These are phyloP conservation scores for Candida vaughaniae DNA, from an alignment of 805 yeast genomes.

Conservation along the genomic window DNA sequence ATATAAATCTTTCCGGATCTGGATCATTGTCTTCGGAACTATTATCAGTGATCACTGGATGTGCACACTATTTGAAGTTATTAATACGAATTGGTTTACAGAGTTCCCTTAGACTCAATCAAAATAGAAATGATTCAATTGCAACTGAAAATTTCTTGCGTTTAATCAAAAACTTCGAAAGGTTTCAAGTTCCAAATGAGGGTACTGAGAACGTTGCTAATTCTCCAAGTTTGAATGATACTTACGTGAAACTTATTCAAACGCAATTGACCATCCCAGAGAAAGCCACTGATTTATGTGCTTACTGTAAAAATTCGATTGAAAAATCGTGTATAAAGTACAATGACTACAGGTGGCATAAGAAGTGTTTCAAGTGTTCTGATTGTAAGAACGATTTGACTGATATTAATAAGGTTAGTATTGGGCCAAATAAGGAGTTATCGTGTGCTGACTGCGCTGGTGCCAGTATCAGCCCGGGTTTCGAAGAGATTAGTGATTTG, in stretches of 20 bases:
- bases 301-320: conserved; percentile 67
- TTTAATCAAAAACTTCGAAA: conserved; percentile 18
- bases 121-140: conserved; percentile 51
- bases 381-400: conserved; percentile 46
- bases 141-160: conserved; percentile 64
- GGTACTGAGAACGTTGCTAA: conserved; percentile 4
- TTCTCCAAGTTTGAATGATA: conserved; percentile 11
- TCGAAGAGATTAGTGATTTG: conserved; percentile 63
- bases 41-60: conserved; percentile 79
- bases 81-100: conserved; percentile 78
- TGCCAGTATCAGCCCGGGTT: conserved; percentile 36
- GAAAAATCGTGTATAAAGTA: conserved; percentile 77
- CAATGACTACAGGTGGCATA: conserved; percentile 76
- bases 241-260: conserved; percentile 18
- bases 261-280: conserved; percentile 45
- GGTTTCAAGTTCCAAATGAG: conserved; percentile 4
- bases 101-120: conserved; percentile 70
- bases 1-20: conserved; percentile 36
- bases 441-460: conserved; percentile 14
- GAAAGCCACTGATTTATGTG: conserved; percentile 75
- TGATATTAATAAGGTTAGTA: conserved; percentile 46
- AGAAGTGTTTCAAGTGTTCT: conserved; percentile 67
- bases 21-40: conserved; percentile 61
- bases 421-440: conserved; percentile 42
- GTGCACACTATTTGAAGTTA: conserved; percentile 89